Evolutionary conservation across 139 green algal species (phyloP).

Genomic region (Closterium sp.): DNA sequence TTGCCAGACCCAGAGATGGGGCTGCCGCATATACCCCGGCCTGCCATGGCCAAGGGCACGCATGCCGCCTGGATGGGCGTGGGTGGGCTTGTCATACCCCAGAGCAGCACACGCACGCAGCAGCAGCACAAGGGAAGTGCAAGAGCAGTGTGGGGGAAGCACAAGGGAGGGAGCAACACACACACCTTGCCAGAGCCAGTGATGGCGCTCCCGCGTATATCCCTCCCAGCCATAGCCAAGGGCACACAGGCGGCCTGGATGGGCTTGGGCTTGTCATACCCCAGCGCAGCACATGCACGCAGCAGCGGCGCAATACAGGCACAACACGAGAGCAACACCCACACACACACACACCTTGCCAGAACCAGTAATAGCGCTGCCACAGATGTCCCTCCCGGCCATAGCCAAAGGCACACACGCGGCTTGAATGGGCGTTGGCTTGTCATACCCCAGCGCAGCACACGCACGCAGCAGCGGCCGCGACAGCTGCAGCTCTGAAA

Average conservation of each 20-base stretch:
- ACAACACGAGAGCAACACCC: conserved; percentile 57
- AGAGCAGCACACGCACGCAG: conserved; percentile 47
- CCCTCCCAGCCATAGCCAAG: conserved; percentile 83
- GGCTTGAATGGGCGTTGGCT: too few relatives aligned
- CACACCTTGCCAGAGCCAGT: conserved; percentile 67
- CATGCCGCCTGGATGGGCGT: conserved; percentile 96
- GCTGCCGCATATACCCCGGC: conserved; percentile 90
- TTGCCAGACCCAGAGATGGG: conserved; percentile 66
- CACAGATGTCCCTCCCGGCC: conserved; percentile 90
- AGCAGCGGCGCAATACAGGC: neutral
- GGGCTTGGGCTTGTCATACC: conserved; percentile 86
- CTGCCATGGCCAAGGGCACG: conserved; percentile 88
- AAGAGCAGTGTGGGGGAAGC: conserved; percentile 12
- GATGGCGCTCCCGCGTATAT: conserved; percentile 92
- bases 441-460: conserved; percentile 80
- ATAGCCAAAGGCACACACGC: conserved; percentile 91
- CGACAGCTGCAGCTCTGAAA: conserved; percentile 87
- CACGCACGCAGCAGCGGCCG: conserved; percentile 80
- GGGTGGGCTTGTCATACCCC: conserved; percentile 75
- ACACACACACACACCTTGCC: conserved; percentile 78
- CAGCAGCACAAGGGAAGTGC: conserved; percentile 84
- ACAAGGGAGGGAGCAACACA: conserved; percentile 51
- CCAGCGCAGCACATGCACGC: conserved; percentile 15
- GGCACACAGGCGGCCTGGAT: conserved; percentile 96
- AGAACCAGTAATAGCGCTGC: conserved; percentile 87